These are phyloP conservation scores for Chloranthus sessilifolius DNA, from an alignment of 164 flowering plant species.

Conservation along the genomic window DNA sequence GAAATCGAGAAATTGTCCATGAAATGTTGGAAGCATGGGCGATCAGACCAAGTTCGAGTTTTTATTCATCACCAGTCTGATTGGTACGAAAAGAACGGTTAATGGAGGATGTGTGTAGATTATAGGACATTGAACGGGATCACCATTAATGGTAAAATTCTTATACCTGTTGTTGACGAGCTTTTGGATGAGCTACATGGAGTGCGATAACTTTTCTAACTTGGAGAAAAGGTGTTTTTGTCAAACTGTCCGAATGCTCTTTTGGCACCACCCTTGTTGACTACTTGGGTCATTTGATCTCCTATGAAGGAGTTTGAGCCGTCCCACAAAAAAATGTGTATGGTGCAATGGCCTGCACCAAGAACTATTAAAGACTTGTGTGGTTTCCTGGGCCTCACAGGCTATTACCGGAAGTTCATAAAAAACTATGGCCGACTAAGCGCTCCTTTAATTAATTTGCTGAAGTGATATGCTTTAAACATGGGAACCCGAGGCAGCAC, in stretches of 20 bases:
- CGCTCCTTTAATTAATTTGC: not conserved
- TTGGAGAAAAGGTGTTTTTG: too few relatives aligned
- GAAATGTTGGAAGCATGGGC: too few relatives aligned
- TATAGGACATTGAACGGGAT: too few relatives aligned
- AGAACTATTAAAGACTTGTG: not conserved
- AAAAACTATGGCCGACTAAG: not conserved
- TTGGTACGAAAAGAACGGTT: too few relatives aligned
- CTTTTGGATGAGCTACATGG: too few relatives aligned
- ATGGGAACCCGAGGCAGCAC: not conserved
- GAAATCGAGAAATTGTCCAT: too few relatives aligned
- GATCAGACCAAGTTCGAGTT: too few relatives aligned
- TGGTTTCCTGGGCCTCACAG: not conserved
- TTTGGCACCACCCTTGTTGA: not conserved
- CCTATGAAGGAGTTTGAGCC: not conserved
- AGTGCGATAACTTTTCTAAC: too few relatives aligned
- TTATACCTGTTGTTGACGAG: too few relatives aligned
- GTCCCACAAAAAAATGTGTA: not conserved
- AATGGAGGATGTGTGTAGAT: too few relatives aligned
- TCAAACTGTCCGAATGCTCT: not conserved
- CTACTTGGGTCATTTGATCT: not conserved
- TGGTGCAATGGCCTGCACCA: not conserved
- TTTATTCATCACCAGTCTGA: too few relatives aligned
- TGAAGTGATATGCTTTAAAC: not conserved
- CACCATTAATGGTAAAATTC: too few relatives aligned
- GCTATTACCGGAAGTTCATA: slow-evolving; percentile 2